These are phyloP conservation scores for Leishmania mexicana DNA, from an alignment of 208 protist genomes.

Conservation along the genomic window DNA sequence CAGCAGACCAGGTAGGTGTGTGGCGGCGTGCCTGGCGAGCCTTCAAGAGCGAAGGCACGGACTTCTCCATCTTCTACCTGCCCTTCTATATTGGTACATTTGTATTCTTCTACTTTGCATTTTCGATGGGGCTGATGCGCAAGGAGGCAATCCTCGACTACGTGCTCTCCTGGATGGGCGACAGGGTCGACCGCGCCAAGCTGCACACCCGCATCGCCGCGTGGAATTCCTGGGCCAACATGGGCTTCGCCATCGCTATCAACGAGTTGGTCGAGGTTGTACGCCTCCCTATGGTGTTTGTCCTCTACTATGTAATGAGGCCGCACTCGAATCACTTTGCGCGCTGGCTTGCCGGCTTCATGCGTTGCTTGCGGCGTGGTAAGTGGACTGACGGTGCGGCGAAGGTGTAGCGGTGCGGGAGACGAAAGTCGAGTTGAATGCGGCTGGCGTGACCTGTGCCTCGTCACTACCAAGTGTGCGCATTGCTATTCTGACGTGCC, in stretches of 20 bases:
- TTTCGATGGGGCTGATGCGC: conserved; percentile 37
- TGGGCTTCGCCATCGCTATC: conserved; percentile 64
- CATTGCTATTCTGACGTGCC: background rate
- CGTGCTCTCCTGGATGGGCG: conserved; percentile 45
- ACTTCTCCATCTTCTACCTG: conserved; percentile 33
- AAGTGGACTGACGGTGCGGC: background rate
- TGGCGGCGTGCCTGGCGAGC: conserved; percentile 15
- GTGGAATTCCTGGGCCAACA: conserved; percentile 55
- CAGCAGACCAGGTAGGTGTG: background rate
- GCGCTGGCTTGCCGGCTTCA: conserved; percentile 3
- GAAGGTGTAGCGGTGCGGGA: background rate
- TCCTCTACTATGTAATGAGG: conserved; percentile 35
- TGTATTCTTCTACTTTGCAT: conserved; percentile 45
- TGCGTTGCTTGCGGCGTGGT: conserved; percentile 5
- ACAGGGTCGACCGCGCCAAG: conserved; percentile 43
- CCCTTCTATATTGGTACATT: conserved; percentile 34
- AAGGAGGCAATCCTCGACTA: conserved; percentile 54
- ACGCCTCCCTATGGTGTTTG: conserved; percentile 54
- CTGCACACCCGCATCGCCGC: conserved; percentile 50
- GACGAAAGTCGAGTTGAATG: background rate
- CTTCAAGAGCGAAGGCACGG: conserved; percentile 36
- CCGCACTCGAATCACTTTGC: conserved; percentile 23
- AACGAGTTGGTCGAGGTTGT: conserved; percentile 60
- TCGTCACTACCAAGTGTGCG: background rate
- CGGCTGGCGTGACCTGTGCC: background rate